phyloP scores from a whole-genome alignment of 495 filamentous ascomycete genomes.

The Baudoinia panamericana region DNA sequence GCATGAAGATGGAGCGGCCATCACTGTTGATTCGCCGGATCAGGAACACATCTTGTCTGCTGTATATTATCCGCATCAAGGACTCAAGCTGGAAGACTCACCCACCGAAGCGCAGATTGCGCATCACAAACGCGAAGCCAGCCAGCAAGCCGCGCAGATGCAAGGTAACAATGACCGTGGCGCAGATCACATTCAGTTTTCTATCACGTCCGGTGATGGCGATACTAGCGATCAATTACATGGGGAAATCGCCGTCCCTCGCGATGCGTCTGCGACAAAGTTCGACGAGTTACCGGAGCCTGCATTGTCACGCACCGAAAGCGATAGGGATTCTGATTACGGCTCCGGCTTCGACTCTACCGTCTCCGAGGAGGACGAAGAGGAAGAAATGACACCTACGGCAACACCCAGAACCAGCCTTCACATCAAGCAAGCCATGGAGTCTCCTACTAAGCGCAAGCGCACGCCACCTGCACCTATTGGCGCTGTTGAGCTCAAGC shows the following conservation, averaged over 20 bases:
- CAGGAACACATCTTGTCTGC: constrained; percentile 93
- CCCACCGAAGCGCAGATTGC: constrained; percentile 23
- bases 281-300: constrained; percentile 2
- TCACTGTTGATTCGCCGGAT: constrained; percentile 34
- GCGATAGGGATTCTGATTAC: constrained; percentile 39
- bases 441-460: constrained; percentile 23
- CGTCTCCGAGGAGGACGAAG: constrained; percentile 45
- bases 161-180: not conserved
- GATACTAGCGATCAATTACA: constrained; percentile 37
- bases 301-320: constrained; percentile 45
- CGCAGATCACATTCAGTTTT: constrained; percentile 41
- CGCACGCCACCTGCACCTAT: constrained; percentile 43
- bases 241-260: constrained; percentile 40
- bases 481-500: constrained; percentile 89
- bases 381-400: constrained; percentile 48
- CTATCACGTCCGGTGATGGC: constrained; percentile 37
- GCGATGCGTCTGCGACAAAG: constrained; percentile 17
- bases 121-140: constrained; percentile 4
- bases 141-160: not conserved
- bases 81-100: constrained; percentile 39
- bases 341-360: constrained; percentile 44
- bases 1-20: not conserved
- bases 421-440: constrained; percentile 29
- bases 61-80: constrained; percentile 78
- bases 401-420: constrained; percentile 32